A percentile compares a stretch with the other conserved stretches of the same genome.
Conservation (phyloP, 2,329 filamentous ascomycete genomes). For the Aspergillus sp. region DNA sequence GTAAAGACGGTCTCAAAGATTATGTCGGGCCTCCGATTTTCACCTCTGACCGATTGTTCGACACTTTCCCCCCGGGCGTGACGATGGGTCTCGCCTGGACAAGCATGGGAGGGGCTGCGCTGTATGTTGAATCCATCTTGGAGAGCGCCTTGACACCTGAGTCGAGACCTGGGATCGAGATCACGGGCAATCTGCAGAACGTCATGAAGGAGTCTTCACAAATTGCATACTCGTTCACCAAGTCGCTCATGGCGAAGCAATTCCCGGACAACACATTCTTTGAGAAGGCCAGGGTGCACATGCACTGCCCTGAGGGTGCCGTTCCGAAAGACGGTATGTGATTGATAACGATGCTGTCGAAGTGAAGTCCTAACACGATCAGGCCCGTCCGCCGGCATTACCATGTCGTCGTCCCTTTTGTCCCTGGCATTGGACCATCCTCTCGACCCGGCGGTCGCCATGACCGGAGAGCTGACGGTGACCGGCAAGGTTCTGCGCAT, state of each 20-base stretch:
- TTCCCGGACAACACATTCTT: conserved; percentile 94
- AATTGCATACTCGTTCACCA: conserved; percentile 94
- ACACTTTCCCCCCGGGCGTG: conserved; percentile 84
- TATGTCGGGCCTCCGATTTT: conserved; percentile 95
- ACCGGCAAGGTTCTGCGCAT: conserved; percentile 95
- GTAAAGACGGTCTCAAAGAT: conserved; percentile 84
- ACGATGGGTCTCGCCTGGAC: conserved; percentile 99
- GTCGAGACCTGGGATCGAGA: conserved; percentile 71
- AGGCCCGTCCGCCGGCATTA: conserved; percentile 82
- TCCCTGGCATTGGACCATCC: conserved; percentile 71
- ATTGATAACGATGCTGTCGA: background rate
- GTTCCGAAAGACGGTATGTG: conserved; percentile 74
- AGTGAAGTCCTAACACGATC: conserved; percentile 6
- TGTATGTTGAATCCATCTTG: conserved; percentile 95
- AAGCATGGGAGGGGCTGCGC: conserved; percentile 86
- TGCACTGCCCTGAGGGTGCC: conserved; percentile 93
- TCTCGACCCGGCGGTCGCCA: conserved; percentile 79
- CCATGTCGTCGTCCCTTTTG: conserved; percentile 90
- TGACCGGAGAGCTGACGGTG: conserved; percentile 95
- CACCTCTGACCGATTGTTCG: conserved; percentile 90
- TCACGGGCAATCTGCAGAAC: conserved; percentile 86
- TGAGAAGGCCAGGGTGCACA: conserved; percentile 85
- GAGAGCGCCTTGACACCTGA: conserved; percentile 67
- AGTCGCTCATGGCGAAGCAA: conserved; percentile 71
- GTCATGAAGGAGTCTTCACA: conserved; percentile 98